Evolutionary conservation across 129 eudicot species (phyloP).

Genomic region (Lactuca sativa): DNA sequence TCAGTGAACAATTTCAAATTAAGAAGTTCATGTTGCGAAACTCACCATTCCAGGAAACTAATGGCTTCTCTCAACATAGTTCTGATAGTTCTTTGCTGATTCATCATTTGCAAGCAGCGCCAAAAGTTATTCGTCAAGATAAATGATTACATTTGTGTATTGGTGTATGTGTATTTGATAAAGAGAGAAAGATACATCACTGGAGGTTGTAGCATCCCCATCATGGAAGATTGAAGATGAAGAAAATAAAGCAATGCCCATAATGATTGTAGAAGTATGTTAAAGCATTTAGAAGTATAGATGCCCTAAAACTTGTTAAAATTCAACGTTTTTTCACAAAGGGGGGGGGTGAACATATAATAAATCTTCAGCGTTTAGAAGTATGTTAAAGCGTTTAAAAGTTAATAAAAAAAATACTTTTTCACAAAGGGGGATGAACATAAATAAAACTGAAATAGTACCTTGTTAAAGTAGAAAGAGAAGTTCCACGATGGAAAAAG

Average conservation of each 20-base stretch:
- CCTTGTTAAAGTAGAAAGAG: too few relatives aligned
- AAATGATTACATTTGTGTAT: conserved; percentile 10
- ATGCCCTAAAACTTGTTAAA: background rate
- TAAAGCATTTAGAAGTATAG: background rate
- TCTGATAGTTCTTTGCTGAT: conserved; percentile 39
- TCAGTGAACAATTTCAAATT: background rate
- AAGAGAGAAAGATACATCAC: conserved; percentile 23
- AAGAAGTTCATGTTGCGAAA: conserved; percentile 1
- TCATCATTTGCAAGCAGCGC: conserved; percentile 57
- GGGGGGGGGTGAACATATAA: too few relatives aligned
- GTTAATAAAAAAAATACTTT: too few relatives aligned
- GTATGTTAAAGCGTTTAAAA: too few relatives aligned
- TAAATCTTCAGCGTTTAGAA: too few relatives aligned
- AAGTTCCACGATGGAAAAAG: too few relatives aligned
- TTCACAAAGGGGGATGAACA: too few relatives aligned
- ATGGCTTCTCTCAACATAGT: conserved; percentile 74
- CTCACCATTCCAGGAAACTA: conserved; percentile 78
- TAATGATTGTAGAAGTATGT: conserved; percentile 1
- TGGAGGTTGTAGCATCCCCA: conserved; percentile 52
- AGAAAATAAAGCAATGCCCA: conserved; percentile 93
- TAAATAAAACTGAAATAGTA: too few relatives aligned
- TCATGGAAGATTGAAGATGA: conserved; percentile 81
- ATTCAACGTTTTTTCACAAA: too few relatives aligned
- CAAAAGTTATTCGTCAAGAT: background rate
- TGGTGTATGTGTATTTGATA: background rate